Evolutionary conservation across 345 rosid species (phyloP).

Genomic region (Heritiera littoralis): DNA sequence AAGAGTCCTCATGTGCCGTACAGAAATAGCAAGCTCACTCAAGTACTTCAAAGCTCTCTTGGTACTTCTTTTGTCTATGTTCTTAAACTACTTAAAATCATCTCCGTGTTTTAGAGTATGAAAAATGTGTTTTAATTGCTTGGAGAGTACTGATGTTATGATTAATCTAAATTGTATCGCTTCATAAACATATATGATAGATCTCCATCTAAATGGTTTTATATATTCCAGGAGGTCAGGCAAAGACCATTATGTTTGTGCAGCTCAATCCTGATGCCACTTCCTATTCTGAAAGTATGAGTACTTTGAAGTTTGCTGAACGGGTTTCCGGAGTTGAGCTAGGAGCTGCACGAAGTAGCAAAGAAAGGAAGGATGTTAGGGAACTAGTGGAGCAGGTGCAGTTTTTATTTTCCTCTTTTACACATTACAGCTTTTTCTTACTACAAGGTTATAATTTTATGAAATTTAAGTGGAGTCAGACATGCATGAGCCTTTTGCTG

Average conservation of each 20-base stretch:
- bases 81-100: not conserved
- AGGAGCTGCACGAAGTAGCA: slow-evolving; percentile 86
- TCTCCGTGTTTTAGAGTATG: not conserved
- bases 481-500: not conserved
- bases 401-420: not conserved
- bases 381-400: slow-evolving; percentile 89
- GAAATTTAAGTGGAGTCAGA: not conserved
- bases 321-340: slow-evolving; percentile 95
- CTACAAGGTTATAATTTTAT: not conserved
- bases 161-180: slow-evolving; percentile 15
- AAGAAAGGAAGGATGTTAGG: slow-evolving; percentile 78
- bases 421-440: not conserved
- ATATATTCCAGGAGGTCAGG: slow-evolving; percentile 73
- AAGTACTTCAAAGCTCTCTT: slow-evolving; percentile 81
- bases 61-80: slow-evolving; percentile 38
- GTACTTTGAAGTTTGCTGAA: slow-evolving; percentile 96
- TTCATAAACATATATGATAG: not conserved
- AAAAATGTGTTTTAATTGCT: not conserved
- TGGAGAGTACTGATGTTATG: not conserved
- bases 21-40: slow-evolving; percentile 98
- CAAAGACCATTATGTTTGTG: slow-evolving; percentile 95
- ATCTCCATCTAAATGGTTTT: slow-evolving; percentile 4
- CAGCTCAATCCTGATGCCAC: slow-evolving; percentile 86
- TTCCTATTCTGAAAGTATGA: slow-evolving; percentile 76
- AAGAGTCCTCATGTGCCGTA: slow-evolving; percentile 88